These are phyloP conservation scores for Mycena rebaudengoi DNA, from an alignment of 768 basidiomycete genomes.

Conservation along the genomic window DNA sequence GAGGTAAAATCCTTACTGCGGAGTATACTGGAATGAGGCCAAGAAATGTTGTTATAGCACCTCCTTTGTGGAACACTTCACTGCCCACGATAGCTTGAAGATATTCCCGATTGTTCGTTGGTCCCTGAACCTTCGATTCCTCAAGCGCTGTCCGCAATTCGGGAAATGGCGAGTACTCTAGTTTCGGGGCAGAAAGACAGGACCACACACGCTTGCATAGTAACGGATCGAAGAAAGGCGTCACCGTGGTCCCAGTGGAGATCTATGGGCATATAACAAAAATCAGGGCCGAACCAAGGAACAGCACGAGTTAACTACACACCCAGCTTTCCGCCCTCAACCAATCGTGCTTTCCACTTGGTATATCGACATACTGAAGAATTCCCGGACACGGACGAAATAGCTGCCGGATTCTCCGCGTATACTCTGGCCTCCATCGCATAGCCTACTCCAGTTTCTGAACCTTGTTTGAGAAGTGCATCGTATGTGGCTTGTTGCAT, in stretches of 20 bases:
- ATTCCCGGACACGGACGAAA: constrained; percentile 70
- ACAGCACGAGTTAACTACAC: constrained; percentile 22
- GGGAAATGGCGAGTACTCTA: constrained; percentile 53
- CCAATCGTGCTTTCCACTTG: constrained; percentile 47
- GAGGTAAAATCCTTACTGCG: too few relatives aligned
- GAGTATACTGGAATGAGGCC: constrained; percentile 49
- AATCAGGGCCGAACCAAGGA: constrained; percentile 12
- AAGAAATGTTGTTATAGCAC: constrained; percentile 60
- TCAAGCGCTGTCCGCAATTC: constrained; percentile 51
- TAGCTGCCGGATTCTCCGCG: constrained; percentile 65
- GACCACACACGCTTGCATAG: constrained; percentile 69
- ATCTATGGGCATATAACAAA: constrained; percentile 38
- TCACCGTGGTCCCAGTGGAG: constrained; percentile 59
- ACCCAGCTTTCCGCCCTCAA: constrained; percentile 71
- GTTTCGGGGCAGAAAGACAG: constrained; percentile 56
- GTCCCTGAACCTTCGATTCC: constrained; percentile 57
- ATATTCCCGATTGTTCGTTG: constrained; percentile 67
- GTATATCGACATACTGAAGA: constrained; percentile 61
- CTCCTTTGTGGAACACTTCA: constrained; percentile 49
- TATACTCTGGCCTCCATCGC: constrained; percentile 69
- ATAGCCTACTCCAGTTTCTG: constrained; percentile 33
- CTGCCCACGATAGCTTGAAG: constrained; percentile 53
- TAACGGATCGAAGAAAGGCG: constrained; percentile 65
- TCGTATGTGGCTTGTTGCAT: constrained; percentile 52
- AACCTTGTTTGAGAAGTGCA: constrained; percentile 11